A percentile compares a stretch with the other conserved stretches of the same genome.
These are phyloP conservation scores for Globisporangium acanthophoron DNA, from an alignment of 352 stramenopile genomes.

Conservation along the genomic window DNA sequence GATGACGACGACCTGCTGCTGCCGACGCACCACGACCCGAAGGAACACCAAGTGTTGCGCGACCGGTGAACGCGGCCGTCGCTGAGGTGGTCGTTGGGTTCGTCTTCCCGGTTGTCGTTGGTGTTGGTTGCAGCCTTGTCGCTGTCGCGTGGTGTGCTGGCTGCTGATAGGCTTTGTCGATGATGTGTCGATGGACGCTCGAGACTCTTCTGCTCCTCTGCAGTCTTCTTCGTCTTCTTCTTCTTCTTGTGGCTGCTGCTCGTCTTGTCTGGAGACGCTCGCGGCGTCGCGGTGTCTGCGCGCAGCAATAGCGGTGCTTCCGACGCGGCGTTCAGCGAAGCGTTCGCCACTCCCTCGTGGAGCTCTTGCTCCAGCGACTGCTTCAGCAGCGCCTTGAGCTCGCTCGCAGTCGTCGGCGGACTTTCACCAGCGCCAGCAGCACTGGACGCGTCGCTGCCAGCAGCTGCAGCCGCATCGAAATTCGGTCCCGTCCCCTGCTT, in stretches of 20 bases:
- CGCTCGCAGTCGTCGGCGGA: slow-evolving; percentile 6
- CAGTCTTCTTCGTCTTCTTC: not conserved
- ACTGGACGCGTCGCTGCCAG: not conserved
- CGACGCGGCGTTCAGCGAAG: slow-evolving; percentile 17
- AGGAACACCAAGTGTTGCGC: not conserved
- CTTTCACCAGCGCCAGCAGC: not conserved
- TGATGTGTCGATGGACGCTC: not conserved
- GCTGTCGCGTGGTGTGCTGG: not conserved
- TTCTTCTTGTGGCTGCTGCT: not conserved
- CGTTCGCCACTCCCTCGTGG: slow-evolving; percentile 15
- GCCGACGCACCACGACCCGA: slow-evolving; percentile 4
- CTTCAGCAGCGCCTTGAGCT: slow-evolving; percentile 16
- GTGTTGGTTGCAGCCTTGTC: not conserved
- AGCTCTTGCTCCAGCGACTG: slow-evolving; percentile 5
- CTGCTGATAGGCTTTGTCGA: not conserved
- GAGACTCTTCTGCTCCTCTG: not conserved
- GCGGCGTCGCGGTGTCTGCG: slow-evolving; percentile 9
- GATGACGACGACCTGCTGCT: slow-evolving; percentile 17
- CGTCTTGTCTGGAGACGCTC: slow-evolving; percentile 8
- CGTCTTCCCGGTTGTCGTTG: not conserved
- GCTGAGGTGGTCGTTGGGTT: not conserved
- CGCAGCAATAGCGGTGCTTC: slow-evolving; percentile 34
- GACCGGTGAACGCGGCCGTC: not conserved
- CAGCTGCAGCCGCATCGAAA: not conserved
- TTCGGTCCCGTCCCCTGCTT: not conserved